Base-by-base conservation (phyloP, 2,329 filamentous ascomycete genomes). In the Alternaria arbusti region DNA sequence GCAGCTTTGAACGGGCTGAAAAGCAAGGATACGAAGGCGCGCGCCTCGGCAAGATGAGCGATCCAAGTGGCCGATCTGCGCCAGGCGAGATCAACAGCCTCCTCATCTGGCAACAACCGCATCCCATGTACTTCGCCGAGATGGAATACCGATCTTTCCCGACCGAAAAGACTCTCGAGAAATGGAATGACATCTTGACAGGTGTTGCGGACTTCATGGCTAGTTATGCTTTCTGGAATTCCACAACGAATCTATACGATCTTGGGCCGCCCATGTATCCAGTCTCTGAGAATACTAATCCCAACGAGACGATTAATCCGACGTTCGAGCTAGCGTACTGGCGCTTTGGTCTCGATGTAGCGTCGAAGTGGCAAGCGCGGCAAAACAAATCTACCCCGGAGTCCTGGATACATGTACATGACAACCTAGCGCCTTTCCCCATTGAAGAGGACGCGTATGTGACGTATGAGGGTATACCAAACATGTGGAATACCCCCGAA, bases 81-180 rank as follows among this genome's bases (percentile, higher is more conserved):
- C 87, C 87, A 1, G 87, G 88, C 3, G 85, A 87, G 65, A 89
- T 89, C 71, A 89, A 89, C 72, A 84, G 83, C 10, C 78, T 89
- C 2, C 78, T 90, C 4, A 86, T 89, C 60, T 89, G 87, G 87
- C 87, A 89, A 68, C 87, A 89, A 68, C 87, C 86, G 8, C 87
- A 89, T 71, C 82, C 85, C 0, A 85, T 89, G 81, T 87, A 86
- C 70, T 87, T 89, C 68, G 87, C 87, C 0, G 86, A 88, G 72
- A 76, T 84, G 17, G 84, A 87, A 69, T 88, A 85, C 69, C 80
- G 84, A 22, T 80, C 80, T 0, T 83, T 79, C 56, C 82, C 84
- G 0, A 80, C 76, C 8, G 57, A 75, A 3, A 72, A 78, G 5
- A 86, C 83, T 0, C 72, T 89, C 6, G 54, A 71, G 44, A 83